Base-by-base conservation (phyloP, 345 rosid genomes). In the Citrus mangshanensis region DNA sequence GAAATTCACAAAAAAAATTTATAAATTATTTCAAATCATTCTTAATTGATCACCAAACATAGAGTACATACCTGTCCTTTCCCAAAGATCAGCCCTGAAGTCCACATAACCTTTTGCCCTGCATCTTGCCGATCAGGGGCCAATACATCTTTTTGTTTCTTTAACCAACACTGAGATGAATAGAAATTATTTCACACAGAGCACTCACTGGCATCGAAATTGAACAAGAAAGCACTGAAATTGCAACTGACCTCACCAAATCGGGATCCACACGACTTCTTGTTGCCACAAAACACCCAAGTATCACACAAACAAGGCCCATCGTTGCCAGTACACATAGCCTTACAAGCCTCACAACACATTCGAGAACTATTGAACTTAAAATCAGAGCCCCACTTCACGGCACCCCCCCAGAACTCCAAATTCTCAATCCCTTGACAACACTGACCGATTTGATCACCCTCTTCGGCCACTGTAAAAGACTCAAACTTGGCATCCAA, bases 271-370 rank as follows among this genome's bases (percentile, higher is more conserved):
- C 99, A 95, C 75, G 89, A 88, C 60, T 89, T 79, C 82, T 85
- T 87, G 72, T 89, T 84, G 32, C 97, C 99, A 27, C 98, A 96
- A 35, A 90, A 94, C 1, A 96, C 99, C 97, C 99, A 96, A 4
- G 95, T 68, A 89, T 96, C 99, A 34, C 99, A 94, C 89, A 96
- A 86, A 81, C 99, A 94, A 79, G 99, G 98, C 24, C 99, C 99
- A 8, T 89, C 92, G 49, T 79, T 88, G 18, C 98, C 97, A 28
- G 79, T 88, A 38, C 99, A 96, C 99, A 96, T 90, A 66, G 86
- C 88, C 84, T 93, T 96, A 78, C 99, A 94, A 73, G 97, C 95
- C 84, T 84, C 75, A 74, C 99, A 96, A 81, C 98, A 96, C 78
- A 83, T 86, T 77, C 35, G 70, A 13, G 97, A 89, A 54, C 92